phyloP scores from a whole-genome alignment of 192 early-diverging fungal species.

The Helicostylum pulchrum region DNA sequence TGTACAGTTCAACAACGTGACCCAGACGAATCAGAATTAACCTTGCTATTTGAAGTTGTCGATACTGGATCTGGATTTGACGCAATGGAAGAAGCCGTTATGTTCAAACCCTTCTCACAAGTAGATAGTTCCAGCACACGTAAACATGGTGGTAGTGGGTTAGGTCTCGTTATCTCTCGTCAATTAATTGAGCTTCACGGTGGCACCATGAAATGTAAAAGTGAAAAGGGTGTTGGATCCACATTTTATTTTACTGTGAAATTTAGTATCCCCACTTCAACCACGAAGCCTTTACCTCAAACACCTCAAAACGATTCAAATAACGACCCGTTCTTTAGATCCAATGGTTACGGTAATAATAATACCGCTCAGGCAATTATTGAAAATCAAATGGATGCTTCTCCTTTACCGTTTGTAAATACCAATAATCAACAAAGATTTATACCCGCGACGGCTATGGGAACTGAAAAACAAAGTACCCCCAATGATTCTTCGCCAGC shows the following conservation, averaged over 20 bases:
- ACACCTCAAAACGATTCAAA: conserved; percentile 41
- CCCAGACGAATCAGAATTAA: conserved; percentile 35
- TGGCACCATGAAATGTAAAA: conserved; percentile 68
- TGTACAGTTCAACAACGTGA: conserved; percentile 41
- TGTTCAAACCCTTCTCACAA: conserved; percentile 83
- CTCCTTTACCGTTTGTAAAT: background rate
- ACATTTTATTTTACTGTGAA: conserved; percentile 72
- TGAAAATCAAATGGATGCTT: background rate
- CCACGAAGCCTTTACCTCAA: conserved; percentile 37
- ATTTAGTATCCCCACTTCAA: conserved; percentile 41
- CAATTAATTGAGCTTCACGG: conserved; percentile 77
- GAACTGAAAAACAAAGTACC: conserved; percentile 21
- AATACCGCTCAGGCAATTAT: background rate
- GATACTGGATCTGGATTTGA: conserved; percentile 85
- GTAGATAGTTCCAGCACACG: conserved; percentile 77
- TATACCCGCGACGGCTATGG: conserved; percentile 11
- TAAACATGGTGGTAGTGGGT: conserved; percentile 82
- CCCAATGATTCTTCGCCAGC: background rate
- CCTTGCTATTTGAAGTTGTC: conserved; percentile 65
- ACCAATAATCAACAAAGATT: conserved; percentile 14
- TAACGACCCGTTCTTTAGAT: conserved; percentile 26
- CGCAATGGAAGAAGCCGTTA: conserved; percentile 60
- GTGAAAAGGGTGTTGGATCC: conserved; percentile 66
- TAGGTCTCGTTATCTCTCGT: conserved; percentile 78
- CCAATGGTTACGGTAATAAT: conserved; percentile 14